Evolutionary conservation across 306 rosid species (phyloP).

Genomic region (Castanospermum australe): DNA sequence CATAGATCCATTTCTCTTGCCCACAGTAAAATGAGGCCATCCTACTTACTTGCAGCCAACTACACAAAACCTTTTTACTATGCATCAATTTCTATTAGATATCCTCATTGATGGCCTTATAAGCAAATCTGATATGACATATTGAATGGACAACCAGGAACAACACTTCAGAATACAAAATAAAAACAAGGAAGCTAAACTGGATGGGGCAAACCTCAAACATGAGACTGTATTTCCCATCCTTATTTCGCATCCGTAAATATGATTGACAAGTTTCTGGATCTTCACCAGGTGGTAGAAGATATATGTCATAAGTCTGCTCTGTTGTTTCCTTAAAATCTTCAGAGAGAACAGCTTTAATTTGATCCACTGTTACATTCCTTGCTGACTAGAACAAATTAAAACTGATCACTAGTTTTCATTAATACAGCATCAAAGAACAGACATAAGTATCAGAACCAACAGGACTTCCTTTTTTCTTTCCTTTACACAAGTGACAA

Average conservation of each 20-base stretch:
- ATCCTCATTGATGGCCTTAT: not conserved
- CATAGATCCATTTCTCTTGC: not conserved
- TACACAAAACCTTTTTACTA: not conserved
- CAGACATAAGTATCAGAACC: conserved; percentile 19
- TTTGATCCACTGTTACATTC: conserved; percentile 61
- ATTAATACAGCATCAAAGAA: not conserved
- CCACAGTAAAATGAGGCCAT: not conserved
- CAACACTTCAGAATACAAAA: not conserved
- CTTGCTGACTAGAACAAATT: conserved; percentile 72
- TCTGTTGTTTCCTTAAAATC: conserved; percentile 74
- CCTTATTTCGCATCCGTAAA: conserved; percentile 97
- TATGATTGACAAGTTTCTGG: conserved; percentile 98
- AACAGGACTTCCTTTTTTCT: conserved; percentile 2
- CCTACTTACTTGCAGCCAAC: not conserved
- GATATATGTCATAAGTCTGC: conserved; percentile 94
- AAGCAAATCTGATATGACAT: not conserved
- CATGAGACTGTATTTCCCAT: conserved; percentile 99
- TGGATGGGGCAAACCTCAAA: conserved; percentile 73
- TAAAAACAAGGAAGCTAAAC: conserved; percentile 6
- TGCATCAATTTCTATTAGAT: conserved; percentile 4
- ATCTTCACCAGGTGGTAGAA: conserved; percentile 99
- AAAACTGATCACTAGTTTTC: conserved; percentile 19
- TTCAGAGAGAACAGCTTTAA: conserved; percentile 72
- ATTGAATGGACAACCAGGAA: conserved; percentile 2
- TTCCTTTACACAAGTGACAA: not conserved